Evolutionary conservation across 1,284 basidiomycete genomes (phyloP).

Genomic region (Austropuccinia psidii): DNA sequence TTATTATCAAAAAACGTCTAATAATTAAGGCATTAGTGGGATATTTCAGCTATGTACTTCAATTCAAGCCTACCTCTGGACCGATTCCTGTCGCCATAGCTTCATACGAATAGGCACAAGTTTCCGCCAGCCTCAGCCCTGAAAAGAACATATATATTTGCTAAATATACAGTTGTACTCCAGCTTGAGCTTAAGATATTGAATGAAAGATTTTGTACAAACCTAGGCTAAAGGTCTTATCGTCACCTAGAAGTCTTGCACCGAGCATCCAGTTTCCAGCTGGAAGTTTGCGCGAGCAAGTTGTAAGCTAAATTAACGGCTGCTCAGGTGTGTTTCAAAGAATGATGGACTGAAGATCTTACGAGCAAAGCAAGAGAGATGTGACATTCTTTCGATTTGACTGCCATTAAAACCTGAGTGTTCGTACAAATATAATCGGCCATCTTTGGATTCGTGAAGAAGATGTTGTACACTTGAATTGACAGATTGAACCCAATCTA

Average conservation of each 20-base stretch:
- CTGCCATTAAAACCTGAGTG: neutral
- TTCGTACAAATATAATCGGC: slow-evolving; percentile 13
- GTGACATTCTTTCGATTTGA: neutral
- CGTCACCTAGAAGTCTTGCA: slow-evolving; percentile 7
- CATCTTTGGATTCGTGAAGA: neutral
- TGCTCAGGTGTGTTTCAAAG: no score
- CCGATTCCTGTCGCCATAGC: neutral
- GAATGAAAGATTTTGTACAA: neutral
- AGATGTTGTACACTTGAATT: slow-evolving; percentile 8
- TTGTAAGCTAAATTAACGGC: neutral
- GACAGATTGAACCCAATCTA: slow-evolving; percentile 27
- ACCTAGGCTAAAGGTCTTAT: slow-evolving; percentile 17
- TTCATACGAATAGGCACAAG: slow-evolving; percentile 2
- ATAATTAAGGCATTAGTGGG: no score
- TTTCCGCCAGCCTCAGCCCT: slow-evolving; percentile 30
- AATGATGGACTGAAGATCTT: neutral
- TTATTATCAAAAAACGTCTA: neutral
- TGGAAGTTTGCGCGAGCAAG: neutral
- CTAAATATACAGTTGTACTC: neutral
- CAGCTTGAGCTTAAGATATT: neutral
- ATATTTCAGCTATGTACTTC: no score
- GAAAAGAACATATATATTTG: neutral
- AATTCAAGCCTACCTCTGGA: slow-evolving; percentile 13
- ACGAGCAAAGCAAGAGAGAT: slow-evolving; percentile 33
- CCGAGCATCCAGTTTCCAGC: slow-evolving; percentile 36